Evolutionary conservation across 352 stramenopile species (phyloP), one percentile per base, ranked within the genome.

Genomic region (Globisporangium takayamanum): DNA sequence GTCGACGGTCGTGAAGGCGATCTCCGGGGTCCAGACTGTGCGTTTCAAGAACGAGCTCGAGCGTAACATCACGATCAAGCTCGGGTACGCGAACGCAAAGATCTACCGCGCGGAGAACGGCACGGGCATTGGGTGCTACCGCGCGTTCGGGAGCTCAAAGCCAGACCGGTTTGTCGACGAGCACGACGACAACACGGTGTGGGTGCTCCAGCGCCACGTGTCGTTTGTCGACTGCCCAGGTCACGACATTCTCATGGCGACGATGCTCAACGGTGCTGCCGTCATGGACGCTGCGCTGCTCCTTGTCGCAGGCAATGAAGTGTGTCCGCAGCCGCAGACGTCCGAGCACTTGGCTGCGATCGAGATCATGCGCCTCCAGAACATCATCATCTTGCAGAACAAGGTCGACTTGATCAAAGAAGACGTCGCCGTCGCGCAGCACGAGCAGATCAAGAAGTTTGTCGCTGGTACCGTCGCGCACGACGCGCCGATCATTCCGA

Each of bases 181-280:
- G 59, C 69, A 73, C 42, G 91, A 97, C 54, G 87, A 93, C 63
- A 94, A 89, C 56, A 96, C 87, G 44, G 84, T 83, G 53, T 97
- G 89, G 89, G 81, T 94, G 57, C 68, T 97, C 26, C 87, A 97
- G 74, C 92, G 97, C 62, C 97, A 99, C 74, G 92, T 99, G 36
- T 98, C 91, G 51, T 99, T 99, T 69, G 98, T 99, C 6, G 97
- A 99, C 77, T 99, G 98, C 85, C 98, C 97, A 16, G 97, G 98
- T 59, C 97, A 99, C 87, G 97, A 99, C 76, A 99, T 99, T 89
- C 90, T 99, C 63, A 99, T 99, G 98, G 98, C 98, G 46, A 99
- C 98, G 69, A 99, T 99, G 98, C 86, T 99, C 28, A 99, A 99
- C 89, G 97, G 97, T 66, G 97, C 98, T 3, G 98, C 97, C 37